Base-by-base conservation (phyloP, 768 basidiomycete genomes). In the Auricularia heimuer region DNA sequence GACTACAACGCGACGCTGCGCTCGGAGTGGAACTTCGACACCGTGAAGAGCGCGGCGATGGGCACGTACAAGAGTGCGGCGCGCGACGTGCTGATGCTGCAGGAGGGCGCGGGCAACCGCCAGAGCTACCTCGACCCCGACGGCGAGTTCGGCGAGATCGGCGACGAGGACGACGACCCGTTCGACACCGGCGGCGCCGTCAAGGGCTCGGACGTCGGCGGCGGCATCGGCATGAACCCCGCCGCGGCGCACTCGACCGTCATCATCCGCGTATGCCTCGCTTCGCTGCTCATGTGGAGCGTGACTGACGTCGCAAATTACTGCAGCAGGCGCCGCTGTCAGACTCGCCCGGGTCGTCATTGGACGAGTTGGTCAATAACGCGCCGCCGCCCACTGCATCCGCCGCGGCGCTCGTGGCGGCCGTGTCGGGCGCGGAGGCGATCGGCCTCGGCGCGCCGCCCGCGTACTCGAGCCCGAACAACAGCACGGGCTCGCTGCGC, bases 1-100 rank as follows among this genome's bases (percentile, higher is more conserved):
- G 90, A 91, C 69, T 75, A 73, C 61, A 85, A 83, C 66, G 85
- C 82, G 56, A 92, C 94, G 1, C 82, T 96, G 76, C 84, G 85
- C 71, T 94, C 90, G 71, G 94, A 94, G 67, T 98, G 96, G 97
- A 92, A 90, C 73, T 98, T 98, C 73, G 94, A 94, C 70, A 95
- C 92, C 2, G 78, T 94, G 69, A 65, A 71, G 36, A 86, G 81
- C 66, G 82, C 88, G 3, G 78, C 83, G 8, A 89, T 92, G 85
- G 90, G 89, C 51, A 87, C 90, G 2, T 85, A 88, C 72, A 83
- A 86, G 62, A 87, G 83, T 65, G 86, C 88, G 78, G 81, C 86
- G 7, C 85, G 82, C 69, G 89, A 91, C 70, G 75, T 90, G 29
- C 68, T 70, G 3, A 79, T 83, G 75, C 82, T 83, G 35, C 70